A percentile compares a stretch with the other conserved stretches of the same genome.
Conservation (phyloP, 352 stramenopile species). For the Phytophthora pinifolia region DNA sequence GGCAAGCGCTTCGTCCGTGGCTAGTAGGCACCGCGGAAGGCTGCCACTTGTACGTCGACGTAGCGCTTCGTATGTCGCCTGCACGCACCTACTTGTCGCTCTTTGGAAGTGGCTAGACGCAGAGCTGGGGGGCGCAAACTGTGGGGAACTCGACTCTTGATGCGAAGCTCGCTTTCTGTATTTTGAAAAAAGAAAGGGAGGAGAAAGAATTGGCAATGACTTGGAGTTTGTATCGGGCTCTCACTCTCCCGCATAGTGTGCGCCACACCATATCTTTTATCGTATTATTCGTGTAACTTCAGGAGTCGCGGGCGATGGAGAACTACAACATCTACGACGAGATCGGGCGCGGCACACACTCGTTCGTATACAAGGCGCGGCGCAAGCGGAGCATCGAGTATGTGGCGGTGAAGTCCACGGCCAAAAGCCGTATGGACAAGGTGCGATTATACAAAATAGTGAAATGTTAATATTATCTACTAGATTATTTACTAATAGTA, state of each 20-base stretch:
- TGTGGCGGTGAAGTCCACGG: slow-evolving; percentile 92
- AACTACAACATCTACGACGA: slow-evolving; percentile 96
- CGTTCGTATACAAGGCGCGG: slow-evolving; percentile 91
- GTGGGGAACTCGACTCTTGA: neutral
- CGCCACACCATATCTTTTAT: slow-evolving; percentile 34
- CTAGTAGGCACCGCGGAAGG: neutral
- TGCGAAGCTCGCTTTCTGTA: slow-evolving; percentile 6
- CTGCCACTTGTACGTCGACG: neutral
- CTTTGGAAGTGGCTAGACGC: slow-evolving; percentile 7
- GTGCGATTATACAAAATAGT: slow-evolving; percentile 33
- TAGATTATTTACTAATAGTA: slow-evolving; percentile 1
- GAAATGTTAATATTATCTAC: neutral
- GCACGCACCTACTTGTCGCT: slow-evolving; percentile 17
- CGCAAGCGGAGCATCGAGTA: slow-evolving; percentile 94
- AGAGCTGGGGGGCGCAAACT: neutral
- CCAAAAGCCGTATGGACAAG: slow-evolving; percentile 92
- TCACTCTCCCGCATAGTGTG: slow-evolving; percentile 1
- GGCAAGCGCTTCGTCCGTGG: slow-evolving; percentile 2
- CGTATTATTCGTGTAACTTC: neutral
- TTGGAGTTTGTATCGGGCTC: slow-evolving; percentile 22
- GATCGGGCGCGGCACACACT: slow-evolving; percentile 90
- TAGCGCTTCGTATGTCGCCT: neutral
- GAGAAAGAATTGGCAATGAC: slow-evolving; percentile 17
- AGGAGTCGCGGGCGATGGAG: slow-evolving; percentile 62
- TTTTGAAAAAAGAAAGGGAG: slow-evolving; percentile 31